These are phyloP conservation scores for Rhizopus arrhizus DNA, from an alignment of 371 early-diverging fungal species.

Conservation along the genomic window DNA sequence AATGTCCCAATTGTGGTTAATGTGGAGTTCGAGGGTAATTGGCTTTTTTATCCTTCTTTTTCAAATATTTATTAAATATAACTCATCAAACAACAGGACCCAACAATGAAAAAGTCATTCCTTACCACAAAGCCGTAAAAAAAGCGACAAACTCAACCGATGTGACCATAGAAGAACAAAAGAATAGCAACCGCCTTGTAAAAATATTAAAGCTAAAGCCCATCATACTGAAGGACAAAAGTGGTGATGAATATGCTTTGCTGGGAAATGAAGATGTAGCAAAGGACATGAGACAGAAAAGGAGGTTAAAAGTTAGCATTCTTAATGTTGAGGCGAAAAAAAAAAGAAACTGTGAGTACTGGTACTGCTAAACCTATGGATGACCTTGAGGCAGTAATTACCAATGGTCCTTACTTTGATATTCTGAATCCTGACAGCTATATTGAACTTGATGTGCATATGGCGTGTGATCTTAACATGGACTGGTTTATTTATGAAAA, in stretches of 20 bases:
- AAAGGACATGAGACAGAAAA: no score
- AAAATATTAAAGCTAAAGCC: constrained; percentile 1
- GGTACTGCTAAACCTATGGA: no score
- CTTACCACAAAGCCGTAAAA: not conserved
- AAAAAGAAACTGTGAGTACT: no score
- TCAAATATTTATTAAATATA: constrained; percentile 2
- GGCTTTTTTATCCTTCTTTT: constrained; percentile 4
- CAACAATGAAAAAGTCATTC: not conserved
- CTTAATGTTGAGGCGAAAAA: no score
- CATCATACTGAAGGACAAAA: constrained; percentile 1
- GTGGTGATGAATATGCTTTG: constrained; percentile 3
- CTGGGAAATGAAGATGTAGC: constrained; percentile 1
- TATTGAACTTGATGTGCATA: no score
- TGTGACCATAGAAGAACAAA: not conserved
- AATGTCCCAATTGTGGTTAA: not conserved
- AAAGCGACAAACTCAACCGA: not conserved
- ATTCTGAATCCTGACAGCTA: no score
- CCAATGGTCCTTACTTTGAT: no score
- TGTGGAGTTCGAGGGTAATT: constrained; percentile 5
- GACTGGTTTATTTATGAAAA: constrained; percentile 4
- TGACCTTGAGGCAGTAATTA: no score
- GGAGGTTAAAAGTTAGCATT: no score
- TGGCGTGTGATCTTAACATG: no score
- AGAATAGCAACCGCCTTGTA: not conserved
- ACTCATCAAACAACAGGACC: not conserved